Evolutionary conservation across 2,329 filamentous ascomycete genomes (phyloP).

Genomic region (Fusarium chlamydosporum): DNA sequence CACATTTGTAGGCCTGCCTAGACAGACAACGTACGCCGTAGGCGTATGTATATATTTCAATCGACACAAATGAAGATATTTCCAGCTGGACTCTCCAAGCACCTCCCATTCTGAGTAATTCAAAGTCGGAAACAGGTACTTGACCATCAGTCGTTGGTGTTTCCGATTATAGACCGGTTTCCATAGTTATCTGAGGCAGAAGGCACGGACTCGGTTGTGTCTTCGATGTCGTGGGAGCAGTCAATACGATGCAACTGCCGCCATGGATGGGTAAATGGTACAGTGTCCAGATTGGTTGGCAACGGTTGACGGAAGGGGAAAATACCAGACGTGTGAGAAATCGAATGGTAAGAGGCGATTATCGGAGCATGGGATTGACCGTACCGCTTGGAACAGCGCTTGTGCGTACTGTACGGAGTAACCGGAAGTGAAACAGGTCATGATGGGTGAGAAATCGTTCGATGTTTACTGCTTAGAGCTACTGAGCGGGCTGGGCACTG

Average conservation of each 20-base stretch:
- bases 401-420: conserved; percentile 41
- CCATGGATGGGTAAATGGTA: conserved; percentile 1
- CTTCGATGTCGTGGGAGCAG: background rate
- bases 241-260: conserved; percentile 2
- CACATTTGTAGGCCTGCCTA: conserved; percentile 22
- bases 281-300: conserved; percentile 10
- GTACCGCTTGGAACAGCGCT: conserved; percentile 15
- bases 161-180: background rate
- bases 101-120: background rate
- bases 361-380: conserved; percentile 27
- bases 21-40: conserved; percentile 10
- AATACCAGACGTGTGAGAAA: conserved; percentile 14
- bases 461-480: conserved; percentile 34
- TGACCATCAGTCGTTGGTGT: background rate
- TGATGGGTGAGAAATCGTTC: conserved; percentile 40
- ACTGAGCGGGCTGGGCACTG: conserved; percentile 9
- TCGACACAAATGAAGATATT: conserved; percentile 34
- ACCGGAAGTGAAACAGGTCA: conserved; percentile 37
- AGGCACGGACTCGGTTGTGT: conserved; percentile 2
- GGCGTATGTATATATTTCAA: conserved; percentile 23
- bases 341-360: conserved; percentile 26
- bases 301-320: conserved; percentile 3
- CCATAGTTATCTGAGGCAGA: background rate
- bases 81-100: background rate
- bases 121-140: background rate